Conservation (phyloP, 768 basidiomycete species). For the Suillus subaureus region DNA sequence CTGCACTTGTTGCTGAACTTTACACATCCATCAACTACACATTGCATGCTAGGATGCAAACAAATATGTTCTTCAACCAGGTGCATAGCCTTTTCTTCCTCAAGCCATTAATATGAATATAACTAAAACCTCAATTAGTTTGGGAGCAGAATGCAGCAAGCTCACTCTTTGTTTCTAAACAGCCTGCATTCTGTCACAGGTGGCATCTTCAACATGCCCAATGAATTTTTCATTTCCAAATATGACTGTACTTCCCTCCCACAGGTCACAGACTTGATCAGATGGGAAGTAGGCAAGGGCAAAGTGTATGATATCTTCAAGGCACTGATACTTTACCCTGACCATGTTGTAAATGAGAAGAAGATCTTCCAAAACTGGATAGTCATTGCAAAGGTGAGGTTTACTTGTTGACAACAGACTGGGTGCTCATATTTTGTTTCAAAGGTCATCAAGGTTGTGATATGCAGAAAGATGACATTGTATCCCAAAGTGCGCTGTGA, state of each 20-base stretch:
- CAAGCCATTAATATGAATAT: not conserved
- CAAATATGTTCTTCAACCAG: not conserved
- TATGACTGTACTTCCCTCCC: not conserved
- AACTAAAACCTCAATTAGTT: not conserved
- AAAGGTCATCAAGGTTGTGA: constrained; percentile 6
- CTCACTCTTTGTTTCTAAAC: not conserved
- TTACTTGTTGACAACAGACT: not conserved
- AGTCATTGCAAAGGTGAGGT: constrained; percentile 6
- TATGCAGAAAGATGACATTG: constrained; percentile 4
- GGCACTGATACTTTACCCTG: constrained; percentile 3
- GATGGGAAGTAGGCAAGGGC: not conserved
- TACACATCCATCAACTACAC: not conserved
- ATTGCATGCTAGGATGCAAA: too few species aligned
- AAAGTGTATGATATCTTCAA: not conserved
- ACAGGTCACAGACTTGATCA: not conserved
- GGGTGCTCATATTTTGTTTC: not conserved
- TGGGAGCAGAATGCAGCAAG: not conserved
- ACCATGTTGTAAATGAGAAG: not conserved
- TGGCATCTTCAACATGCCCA: not conserved
- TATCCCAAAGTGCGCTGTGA: not conserved
- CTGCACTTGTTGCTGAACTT: not conserved
- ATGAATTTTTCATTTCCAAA: not conserved
- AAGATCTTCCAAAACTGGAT: constrained; percentile 3
- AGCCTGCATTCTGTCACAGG: not conserved
- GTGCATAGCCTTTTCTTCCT: not conserved